Evolutionary conservation across 306 rosid genomes (phyloP), one percentile per base, ranked within the genome.

Genomic region (Glycyrrhiza uralensis): DNA sequence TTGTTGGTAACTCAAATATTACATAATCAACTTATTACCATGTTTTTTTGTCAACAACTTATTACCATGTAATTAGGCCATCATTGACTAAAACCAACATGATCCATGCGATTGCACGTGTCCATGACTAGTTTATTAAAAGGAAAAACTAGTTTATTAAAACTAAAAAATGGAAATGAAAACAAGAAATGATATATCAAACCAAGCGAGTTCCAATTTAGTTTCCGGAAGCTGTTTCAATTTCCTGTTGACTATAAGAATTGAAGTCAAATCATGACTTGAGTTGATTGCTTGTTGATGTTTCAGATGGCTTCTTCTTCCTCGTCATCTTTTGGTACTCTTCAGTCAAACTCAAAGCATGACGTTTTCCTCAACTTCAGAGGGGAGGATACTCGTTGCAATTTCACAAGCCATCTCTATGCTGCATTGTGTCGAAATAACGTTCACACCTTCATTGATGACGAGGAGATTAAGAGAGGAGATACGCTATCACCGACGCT

Each of bases 271-370:
- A 11, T 1, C 15, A 12, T 11, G 13, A 12, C 5, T 41, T 14
- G 46, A 41, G 7, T 51, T 51, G 30, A 7, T 51, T 51, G 30
- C 29, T 22, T 10, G 59, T 23, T 52, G 14, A 2, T 60, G 47
- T 36, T 36, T 39, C n/a, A 62, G 19, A 62, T 62, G 69, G 50
- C 35, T 62, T 62, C 68, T 33, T 61, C 66, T 6, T 35, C 68
- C 18, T 61, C 66, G 6, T 35, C 28, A 26, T 33, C 66, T 32
- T 14, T 33, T n/a, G 41, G 41, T 57, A 23, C 13, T 59, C 17
- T 28, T 59, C 29, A 33, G 3, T 17, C 36, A 24, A 54, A 54
- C 19, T 54, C 67, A 35, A 60, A 60, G 50, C 50, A 62, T 38
- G 33, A 62, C 12, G 68, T 62, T 36, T 62, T 62, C 38, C 68